Evolutionary conservation across 306 rosid genomes (phyloP).

Genomic region (Delonix regia): DNA sequence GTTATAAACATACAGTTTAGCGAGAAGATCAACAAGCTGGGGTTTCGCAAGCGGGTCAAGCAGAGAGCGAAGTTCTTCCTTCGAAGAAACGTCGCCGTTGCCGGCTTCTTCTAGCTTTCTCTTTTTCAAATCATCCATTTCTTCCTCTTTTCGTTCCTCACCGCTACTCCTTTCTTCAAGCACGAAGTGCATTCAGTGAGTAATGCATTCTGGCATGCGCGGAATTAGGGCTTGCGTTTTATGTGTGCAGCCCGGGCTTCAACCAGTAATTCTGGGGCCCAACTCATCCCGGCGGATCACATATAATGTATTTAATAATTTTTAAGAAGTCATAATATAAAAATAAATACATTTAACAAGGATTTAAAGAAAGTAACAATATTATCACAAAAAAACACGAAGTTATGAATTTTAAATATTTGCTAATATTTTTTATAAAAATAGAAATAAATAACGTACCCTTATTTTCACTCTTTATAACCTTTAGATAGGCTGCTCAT

Average conservation of each 20-base stretch:
- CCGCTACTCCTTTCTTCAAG: background rate
- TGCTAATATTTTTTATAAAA: too few relatives aligned
- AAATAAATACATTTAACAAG: too few relatives aligned
- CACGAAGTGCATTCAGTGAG: background rate
- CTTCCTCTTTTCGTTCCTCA: background rate
- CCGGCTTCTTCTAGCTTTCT: conserved; percentile 36
- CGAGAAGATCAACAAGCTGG: conserved; percentile 78
- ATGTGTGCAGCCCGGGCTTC: too few relatives aligned
- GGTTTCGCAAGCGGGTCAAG: conserved; percentile 74
- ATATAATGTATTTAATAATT: too few relatives aligned
- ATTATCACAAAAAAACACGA: too few relatives aligned
- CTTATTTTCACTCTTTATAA: too few relatives aligned
- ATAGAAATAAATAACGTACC: too few relatives aligned
- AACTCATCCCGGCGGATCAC: background rate
- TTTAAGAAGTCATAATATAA: too few relatives aligned
- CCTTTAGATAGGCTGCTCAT: too few relatives aligned
- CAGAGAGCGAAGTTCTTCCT: conserved; percentile 61
- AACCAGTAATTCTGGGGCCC: background rate
- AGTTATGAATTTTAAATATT: too few relatives aligned
- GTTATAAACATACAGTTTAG: conserved; percentile 58
- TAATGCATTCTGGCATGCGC: background rate
- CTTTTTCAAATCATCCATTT: conserved; percentile 18
- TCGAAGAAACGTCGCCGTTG: conserved; percentile 39
- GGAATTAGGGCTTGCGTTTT: background rate
- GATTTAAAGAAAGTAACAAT: too few relatives aligned